Percentiles rank a stretch among this genome's conserved stretches.
Conservation (phyloP, 1,284 basidiomycete species). For the Vanrija humicola region DNA sequence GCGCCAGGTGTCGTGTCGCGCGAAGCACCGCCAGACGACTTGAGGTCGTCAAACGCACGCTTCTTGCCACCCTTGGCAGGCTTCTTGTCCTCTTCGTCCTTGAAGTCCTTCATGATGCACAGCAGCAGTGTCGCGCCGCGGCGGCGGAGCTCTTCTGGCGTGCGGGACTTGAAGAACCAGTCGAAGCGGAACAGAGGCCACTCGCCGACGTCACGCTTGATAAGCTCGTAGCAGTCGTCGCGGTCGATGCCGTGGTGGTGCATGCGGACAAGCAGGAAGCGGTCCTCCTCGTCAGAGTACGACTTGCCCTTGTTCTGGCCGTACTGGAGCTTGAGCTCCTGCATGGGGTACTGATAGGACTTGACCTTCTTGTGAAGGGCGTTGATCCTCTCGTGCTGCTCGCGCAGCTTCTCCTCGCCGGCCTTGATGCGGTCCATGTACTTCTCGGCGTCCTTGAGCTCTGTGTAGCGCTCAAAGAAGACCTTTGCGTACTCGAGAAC, state of each 20-base stretch:
- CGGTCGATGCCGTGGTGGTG: slow-evolving; percentile 87
- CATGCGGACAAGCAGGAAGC: slow-evolving; percentile 87
- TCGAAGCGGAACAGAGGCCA: slow-evolving; percentile 97
- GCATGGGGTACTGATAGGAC: slow-evolving; percentile 81
- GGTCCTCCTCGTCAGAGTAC: slow-evolving; percentile 94
- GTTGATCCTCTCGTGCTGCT: slow-evolving; percentile 63
- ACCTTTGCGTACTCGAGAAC: slow-evolving; percentile 76
- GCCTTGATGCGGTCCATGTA: slow-evolving; percentile 74
- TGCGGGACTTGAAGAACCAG: slow-evolving; percentile 97
- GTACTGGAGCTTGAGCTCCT: slow-evolving; percentile 89
- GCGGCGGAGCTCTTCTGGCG: slow-evolving; percentile 82
- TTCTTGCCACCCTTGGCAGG: slow-evolving; percentile 47
- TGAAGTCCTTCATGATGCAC: slow-evolving; percentile 84
- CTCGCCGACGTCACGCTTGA: slow-evolving; percentile 93
- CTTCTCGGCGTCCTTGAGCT: slow-evolving; percentile 77
- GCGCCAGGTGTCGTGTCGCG: slow-evolving; percentile 42
- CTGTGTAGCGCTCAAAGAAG: slow-evolving; percentile 87
- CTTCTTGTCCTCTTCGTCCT: slow-evolving; percentile 56
- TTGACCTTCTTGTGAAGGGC: slow-evolving; percentile 82
- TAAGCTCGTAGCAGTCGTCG: slow-evolving; percentile 91
- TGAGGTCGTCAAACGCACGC: slow-evolving; percentile 50
- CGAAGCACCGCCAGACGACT: slow-evolving; percentile 31
- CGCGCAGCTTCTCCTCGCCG: slow-evolving; percentile 74
- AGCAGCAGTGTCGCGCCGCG: slow-evolving; percentile 83
- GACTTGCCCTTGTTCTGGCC: slow-evolving; percentile 93